Evolutionary conservation across 108 stramenopile species (phyloP).

Genomic region (Skeletonema potamos): DNA sequence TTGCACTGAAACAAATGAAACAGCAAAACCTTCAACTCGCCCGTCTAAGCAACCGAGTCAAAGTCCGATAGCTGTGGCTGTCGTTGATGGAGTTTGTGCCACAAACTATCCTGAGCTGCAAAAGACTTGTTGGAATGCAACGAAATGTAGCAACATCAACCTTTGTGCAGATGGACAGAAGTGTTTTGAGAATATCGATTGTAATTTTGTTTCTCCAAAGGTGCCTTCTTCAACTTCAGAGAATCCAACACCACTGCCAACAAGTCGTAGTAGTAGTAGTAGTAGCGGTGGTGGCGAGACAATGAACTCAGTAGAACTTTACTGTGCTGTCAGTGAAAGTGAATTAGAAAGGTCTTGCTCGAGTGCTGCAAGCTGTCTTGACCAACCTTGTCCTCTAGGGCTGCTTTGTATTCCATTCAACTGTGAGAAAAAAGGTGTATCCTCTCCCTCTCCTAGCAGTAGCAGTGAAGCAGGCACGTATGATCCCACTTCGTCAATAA

Average conservation of each 20-base stretch:
- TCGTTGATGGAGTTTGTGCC: neutral
- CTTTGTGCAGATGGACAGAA: neutral
- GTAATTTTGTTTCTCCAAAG: conserved; percentile 1
- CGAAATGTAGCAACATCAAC: neutral
- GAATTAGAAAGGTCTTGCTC: conserved; percentile 19
- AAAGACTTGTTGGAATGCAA: conserved; percentile 1
- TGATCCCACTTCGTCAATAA: neutral
- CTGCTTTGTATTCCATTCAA: conserved; percentile 35
- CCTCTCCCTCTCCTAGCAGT: neutral
- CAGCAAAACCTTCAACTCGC: neutral
- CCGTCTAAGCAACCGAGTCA: neutral
- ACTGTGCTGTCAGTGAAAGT: conserved; percentile 8
- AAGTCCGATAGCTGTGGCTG: neutral
- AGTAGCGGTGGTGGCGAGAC: neutral
- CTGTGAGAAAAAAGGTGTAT: neutral
- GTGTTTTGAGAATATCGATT: conserved; percentile 5
- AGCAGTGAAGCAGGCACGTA: neutral
- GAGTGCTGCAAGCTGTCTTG: conserved; percentile 10
- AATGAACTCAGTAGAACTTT: neutral
- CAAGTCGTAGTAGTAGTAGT: neutral
- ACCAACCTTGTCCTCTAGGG: conserved; percentile 15
- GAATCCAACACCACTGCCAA: neutral
- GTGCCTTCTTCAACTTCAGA: neutral
- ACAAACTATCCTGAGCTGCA: neutral
- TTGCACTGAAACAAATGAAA: neutral